Base-by-base conservation (phyloP, 805 yeast species). In the Sugiyamaella boreocaroliniensis region DNA sequence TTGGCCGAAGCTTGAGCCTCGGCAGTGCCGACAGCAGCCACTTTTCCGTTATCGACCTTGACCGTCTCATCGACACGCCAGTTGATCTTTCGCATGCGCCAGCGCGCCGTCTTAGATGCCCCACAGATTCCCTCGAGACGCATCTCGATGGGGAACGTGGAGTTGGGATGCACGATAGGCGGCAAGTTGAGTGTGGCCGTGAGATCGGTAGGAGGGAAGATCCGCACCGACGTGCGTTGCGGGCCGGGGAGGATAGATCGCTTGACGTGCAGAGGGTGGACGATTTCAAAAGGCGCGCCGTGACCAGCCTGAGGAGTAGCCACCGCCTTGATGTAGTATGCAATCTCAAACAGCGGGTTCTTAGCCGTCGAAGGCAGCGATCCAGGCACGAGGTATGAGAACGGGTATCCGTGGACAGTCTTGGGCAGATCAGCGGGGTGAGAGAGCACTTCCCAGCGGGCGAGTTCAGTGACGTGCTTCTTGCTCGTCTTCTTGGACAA, bases 201-300 rank as follows among this genome's bases (percentile, higher is more conserved):
- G 40, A 93, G 83, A 43, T 85, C 86, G 0, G 98, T 92, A 7
- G 99, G 98, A 0, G 99, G 99, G 68, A 93, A 93, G 1, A 93
- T 87, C 55, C 99, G 78, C 40, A 89, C 71, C 1, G 96, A 87
- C 63, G 86, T 88, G 60, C 89, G 76, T 65, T 90, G 97, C 2
- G 87, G 86, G 6, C 93, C 92, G 45, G 88, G 73, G 20, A 87
- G 67, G 29, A 92, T 80, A 53, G 95, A 85, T 61, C 99, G 77
- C 45, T 85, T 76, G 1, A 93, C 75, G 58, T 83, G 77, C 8
- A 93, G 66, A 0, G 96, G 95, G 54, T 86, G 70, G 2, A 71
- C 69, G 40, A 81, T 62, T 48, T 71, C 70, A 20, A 78, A 69
- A n/a, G 67, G 58, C 16, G 58, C 42, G 50, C 62, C 37, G 46